Evolutionary conservation across 2,329 filamentous ascomycete species (phyloP).

Genomic region (Diaporthe velutina): DNA sequence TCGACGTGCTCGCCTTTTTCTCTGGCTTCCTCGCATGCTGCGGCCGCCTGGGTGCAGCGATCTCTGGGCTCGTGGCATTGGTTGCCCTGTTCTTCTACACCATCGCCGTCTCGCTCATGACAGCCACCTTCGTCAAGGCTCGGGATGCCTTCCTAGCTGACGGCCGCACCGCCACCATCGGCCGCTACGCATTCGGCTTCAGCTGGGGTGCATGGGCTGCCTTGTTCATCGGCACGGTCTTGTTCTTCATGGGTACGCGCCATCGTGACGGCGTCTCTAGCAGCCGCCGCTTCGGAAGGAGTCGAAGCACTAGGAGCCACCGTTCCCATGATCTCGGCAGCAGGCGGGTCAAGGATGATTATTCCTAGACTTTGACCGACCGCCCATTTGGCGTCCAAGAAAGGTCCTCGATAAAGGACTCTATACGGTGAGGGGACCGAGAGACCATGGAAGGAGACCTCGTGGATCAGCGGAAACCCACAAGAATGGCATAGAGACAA

Average conservation of each 20-base stretch:
- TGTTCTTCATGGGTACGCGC: constrained; percentile 76
- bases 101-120: constrained; percentile 79
- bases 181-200: constrained; percentile 80
- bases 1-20: constrained; percentile 77
- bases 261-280: constrained; percentile 46
- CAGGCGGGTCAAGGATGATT: constrained; percentile 78
- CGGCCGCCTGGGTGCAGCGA: constrained; percentile 76
- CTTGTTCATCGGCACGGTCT: constrained; percentile 73
- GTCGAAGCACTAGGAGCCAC: constrained; percentile 65
- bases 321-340: constrained; percentile 68
- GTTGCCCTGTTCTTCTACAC: constrained; percentile 78
- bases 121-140: constrained; percentile 77
- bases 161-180: constrained; percentile 71
- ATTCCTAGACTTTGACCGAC: constrained; percentile 58
- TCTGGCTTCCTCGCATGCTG: constrained; percentile 77
- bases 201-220: constrained; percentile 79
- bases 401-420: background rate
- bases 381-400: too few relatives aligned
- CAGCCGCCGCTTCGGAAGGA: constrained; percentile 50
- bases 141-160: constrained; percentile 73
- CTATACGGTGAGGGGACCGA: too few relatives aligned
- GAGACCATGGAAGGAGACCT: background rate
- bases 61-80: constrained; percentile 70
- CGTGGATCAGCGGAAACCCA: background rate
- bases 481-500: background rate